Conservation (phyloP, 2,329 filamentous ascomycete species). For the Phaeosphaeria sp. region DNA sequence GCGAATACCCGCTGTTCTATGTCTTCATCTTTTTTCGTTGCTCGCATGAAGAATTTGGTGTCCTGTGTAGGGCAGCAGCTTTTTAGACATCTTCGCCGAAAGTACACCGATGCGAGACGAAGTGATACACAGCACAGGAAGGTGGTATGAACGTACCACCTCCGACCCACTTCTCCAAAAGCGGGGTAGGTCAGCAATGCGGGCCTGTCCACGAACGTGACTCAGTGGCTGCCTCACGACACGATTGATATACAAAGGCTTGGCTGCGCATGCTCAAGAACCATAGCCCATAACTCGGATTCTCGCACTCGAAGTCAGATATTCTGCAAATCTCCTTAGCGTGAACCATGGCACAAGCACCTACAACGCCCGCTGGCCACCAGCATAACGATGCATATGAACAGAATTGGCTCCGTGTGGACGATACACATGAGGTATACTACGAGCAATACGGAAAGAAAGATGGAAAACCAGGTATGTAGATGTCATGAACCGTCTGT, state of each 20-base stretch:
- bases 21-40: background rate
- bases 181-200: background rate
- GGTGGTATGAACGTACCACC: background rate
- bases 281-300: background rate
- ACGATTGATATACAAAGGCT: background rate
- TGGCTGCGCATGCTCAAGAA: background rate
- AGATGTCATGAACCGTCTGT: background rate
- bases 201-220: background rate
- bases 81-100: too few relatives aligned
- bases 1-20: background rate
- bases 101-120: too few relatives aligned
- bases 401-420: slow-evolving; percentile 42
- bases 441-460: slow-evolving; percentile 51
- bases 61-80: too few relatives aligned
- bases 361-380: background rate
- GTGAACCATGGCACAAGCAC: background rate
- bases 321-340: background rate
- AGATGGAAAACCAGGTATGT: slow-evolving; percentile 48
- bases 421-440: slow-evolving; percentile 45
- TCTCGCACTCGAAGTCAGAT: background rate
- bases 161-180: too few relatives aligned
- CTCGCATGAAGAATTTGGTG: too few relatives aligned
- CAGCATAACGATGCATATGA: slow-evolving; percentile 28
- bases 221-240: background rate
- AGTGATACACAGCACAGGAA: background rate